These are phyloP conservation scores for Lecanicillium sp. DNA, from an alignment of 2,329 filamentous ascomycete genomes.

Conservation along the genomic window DNA sequence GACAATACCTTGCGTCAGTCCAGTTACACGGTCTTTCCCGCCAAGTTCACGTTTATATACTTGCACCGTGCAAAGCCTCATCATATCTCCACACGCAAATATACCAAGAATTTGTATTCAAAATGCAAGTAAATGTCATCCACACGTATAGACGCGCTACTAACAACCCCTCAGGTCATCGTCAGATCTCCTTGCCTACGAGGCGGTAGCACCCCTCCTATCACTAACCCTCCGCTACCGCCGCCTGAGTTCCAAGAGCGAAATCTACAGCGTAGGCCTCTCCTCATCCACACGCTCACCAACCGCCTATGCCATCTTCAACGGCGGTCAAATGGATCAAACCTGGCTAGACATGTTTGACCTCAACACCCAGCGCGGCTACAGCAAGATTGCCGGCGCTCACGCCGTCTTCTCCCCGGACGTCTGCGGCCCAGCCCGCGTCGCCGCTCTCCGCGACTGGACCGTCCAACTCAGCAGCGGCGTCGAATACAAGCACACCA, in stretches of 20 bases:
- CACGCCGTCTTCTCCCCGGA: slow-evolving; percentile 20
- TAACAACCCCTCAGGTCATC: slow-evolving; percentile 3
- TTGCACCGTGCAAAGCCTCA: too few relatives aligned
- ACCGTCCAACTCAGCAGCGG: slow-evolving; percentile 19
- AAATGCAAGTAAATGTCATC: too few relatives aligned
- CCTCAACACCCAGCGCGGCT: slow-evolving; percentile 15
- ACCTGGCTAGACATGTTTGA: slow-evolving; percentile 29
- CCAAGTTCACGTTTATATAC: too few relatives aligned
- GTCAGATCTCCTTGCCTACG: slow-evolving; percentile 1
- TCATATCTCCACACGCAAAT: too few relatives aligned
- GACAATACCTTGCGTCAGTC: too few relatives aligned
- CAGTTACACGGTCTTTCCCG: too few relatives aligned
- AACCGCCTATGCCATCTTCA: slow-evolving; percentile 22
- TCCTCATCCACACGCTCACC: slow-evolving; percentile 14
- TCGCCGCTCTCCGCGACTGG: slow-evolving; percentile 24
- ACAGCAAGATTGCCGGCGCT: slow-evolving; percentile 22
- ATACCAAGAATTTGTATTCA: too few relatives aligned
- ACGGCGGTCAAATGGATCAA: slow-evolving; percentile 18
- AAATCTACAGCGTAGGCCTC: slow-evolving; percentile 24
- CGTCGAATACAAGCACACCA: slow-evolving; percentile 21
- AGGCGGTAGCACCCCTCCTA: slow-evolving; percentile 9
- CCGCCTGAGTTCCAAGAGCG: slow-evolving; percentile 19
- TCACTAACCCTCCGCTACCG: slow-evolving; percentile 19
- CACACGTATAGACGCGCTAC: not conserved
- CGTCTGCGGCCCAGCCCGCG: slow-evolving; percentile 9